Evolutionary conservation across 2,329 filamentous ascomycete species (phyloP).

Genomic region (Xylaria sp.): DNA sequence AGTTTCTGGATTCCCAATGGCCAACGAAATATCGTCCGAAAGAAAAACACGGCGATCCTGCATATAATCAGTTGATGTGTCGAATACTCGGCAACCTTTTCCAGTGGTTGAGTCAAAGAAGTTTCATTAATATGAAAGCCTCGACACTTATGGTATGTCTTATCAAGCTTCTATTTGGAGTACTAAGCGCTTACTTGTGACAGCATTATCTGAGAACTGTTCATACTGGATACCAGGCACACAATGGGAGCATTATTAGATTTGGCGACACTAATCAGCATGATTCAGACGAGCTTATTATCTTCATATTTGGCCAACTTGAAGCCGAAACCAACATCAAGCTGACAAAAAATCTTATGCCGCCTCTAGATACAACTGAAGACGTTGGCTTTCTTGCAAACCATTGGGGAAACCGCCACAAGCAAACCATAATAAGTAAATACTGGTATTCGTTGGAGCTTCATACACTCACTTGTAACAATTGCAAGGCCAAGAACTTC

Average conservation of each 20-base stretch:
- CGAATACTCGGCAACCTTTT: conserved; percentile 69
- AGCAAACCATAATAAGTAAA: conserved; percentile 78
- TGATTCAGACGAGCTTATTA: conserved; percentile 90
- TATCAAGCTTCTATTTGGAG: neutral
- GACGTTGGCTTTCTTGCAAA: conserved; percentile 69
- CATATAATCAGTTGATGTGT: conserved; percentile 67
- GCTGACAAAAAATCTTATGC: conserved; percentile 48
- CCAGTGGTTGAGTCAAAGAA: conserved; percentile 64
- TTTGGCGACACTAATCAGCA: conserved; percentile 84
- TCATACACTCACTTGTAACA: conserved; percentile 76
- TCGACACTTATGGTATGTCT: conserved; percentile 66
- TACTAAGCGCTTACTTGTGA: conserved; percentile 20
- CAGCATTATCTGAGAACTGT: conserved; percentile 74
- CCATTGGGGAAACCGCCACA: conserved; percentile 78
- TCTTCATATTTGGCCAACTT: conserved; percentile 81
- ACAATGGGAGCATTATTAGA: conserved; percentile 39
- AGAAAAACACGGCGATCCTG: conserved; percentile 66
- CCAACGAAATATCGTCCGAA: conserved; percentile 73
- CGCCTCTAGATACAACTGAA: conserved; percentile 43
- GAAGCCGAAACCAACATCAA: conserved; percentile 84
- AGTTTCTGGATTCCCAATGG: conserved; percentile 70
- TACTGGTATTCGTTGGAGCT: conserved; percentile 76
- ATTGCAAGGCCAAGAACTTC: conserved; percentile 49
- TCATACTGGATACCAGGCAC: conserved; percentile 54
- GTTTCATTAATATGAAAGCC: conserved; percentile 62